Conservation (phyloP, 495 filamentous ascomycete genomes). For the Talaromyces borbonicus region DNA sequence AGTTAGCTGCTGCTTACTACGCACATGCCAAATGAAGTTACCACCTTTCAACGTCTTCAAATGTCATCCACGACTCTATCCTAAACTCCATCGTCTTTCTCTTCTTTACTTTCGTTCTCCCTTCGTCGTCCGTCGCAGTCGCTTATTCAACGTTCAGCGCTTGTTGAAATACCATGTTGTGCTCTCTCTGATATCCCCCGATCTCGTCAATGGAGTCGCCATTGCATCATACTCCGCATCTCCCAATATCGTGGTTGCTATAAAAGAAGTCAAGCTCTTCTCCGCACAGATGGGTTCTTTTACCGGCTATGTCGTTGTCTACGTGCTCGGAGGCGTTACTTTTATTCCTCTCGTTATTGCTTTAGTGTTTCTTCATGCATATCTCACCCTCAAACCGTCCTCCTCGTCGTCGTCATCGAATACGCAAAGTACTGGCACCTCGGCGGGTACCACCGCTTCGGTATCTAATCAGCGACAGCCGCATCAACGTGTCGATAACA, state of each 20-base stretch:
- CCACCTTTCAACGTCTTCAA: no score
- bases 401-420: constrained; percentile 1
- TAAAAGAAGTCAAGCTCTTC: neutral
- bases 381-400: constrained; percentile 52
- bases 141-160: neutral
- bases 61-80: no score
- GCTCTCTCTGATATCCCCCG: no score
- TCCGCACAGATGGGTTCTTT: constrained; percentile 56
- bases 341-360: constrained; percentile 69
- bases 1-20: no score
- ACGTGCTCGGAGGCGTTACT: constrained; percentile 83
- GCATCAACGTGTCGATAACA: constrained; percentile 38
- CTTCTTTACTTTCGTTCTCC: no score
- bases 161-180: no score
- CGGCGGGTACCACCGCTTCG: constrained; percentile 21
- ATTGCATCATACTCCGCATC: constrained; percentile 10
- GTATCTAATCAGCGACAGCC: constrained; percentile 22
- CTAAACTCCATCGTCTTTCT: no score
- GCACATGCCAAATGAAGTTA: no score
- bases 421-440: no score
- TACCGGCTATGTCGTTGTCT: constrained; percentile 60
- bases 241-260: constrained; percentile 17
- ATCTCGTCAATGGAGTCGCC: constrained; percentile 7
- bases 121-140: no score
- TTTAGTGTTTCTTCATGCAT: constrained; percentile 55